Conservation (phyloP, 257 asterid genomes). For the Oldenlandia corymbosa region DNA sequence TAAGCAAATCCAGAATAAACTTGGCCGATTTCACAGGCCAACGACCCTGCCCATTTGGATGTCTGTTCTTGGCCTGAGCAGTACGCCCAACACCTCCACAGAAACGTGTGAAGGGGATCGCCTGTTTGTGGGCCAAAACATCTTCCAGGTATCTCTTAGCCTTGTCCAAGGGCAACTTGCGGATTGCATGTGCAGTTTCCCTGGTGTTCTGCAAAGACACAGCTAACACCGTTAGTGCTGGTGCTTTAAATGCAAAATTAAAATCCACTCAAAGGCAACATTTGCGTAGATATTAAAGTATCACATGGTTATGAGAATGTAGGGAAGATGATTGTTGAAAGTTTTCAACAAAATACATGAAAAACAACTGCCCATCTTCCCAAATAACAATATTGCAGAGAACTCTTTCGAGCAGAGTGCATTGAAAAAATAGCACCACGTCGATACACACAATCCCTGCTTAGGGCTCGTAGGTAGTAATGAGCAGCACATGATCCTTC, state of each 20-base stretch:
- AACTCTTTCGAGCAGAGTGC: constrained; percentile 26
- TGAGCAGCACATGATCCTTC: neutral
- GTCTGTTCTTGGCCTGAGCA: constrained; percentile 90
- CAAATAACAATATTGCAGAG: constrained; percentile 22
- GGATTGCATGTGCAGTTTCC: constrained; percentile 80
- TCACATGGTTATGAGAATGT: constrained; percentile 7
- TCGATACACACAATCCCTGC: constrained; percentile 26
- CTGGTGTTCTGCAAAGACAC: constrained; percentile 59
- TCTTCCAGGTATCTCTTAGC: constrained; percentile 90
- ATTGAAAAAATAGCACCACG: constrained; percentile 8
- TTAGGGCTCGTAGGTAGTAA: neutral
- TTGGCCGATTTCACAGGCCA: constrained; percentile 86
- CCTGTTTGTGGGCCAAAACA: constrained; percentile 84
- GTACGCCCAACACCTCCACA: constrained; percentile 86
- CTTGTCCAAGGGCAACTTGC: constrained; percentile 62
- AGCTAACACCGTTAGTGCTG: neutral
- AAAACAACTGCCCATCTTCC: constrained; percentile 33
- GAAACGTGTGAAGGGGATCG: constrained; percentile 81
- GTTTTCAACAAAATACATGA: constrained; percentile 7
- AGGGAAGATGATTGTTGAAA: constrained; percentile 30
- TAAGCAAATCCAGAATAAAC: constrained; percentile 64
- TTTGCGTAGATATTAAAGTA: too few species aligned
- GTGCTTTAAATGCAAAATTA: too few species aligned
- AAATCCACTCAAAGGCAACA: too few species aligned
- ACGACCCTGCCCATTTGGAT: constrained; percentile 86